Evolutionary conservation across 805 yeast genomes (phyloP), one percentile per base, ranked within the genome.

Genomic region (Lipomyces sp.): DNA sequence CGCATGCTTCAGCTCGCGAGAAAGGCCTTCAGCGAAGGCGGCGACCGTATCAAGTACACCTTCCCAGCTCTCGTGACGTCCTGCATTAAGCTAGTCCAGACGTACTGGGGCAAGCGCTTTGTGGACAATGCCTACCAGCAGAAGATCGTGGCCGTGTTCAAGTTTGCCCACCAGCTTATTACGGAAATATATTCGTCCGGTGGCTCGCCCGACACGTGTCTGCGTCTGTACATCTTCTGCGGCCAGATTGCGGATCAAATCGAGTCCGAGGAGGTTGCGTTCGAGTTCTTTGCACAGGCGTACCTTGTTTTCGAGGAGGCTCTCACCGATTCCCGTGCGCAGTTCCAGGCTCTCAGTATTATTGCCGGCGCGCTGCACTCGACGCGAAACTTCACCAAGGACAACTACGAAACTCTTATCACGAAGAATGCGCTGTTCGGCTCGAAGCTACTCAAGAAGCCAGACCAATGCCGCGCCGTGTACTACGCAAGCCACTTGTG

Each of bases 381-480:
- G 58, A 69, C 80, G 32, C 70, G 82, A 49, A 73, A 75, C 49
- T 71, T 80, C 51, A 72, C 74, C 40, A 70, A 74, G 40, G 95
- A 85, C 29, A 86, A 81, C 65, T 91, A 86, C 68, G 93, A 88
- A 60, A 78, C 81, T 3, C 72, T 91, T 59, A 88, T 90, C 44
- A 85, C 95, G 14, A 84, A 89, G 65, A 77, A 90, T 41, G 88
- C 96, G 1, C 70, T 90, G 42, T 87, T 88, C 62, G 95, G 95
- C 4, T 86, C 95, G 13, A 87, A 86, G 67, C 74, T 93, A 44
- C 74, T 91, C 62, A 88, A 86, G 67, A 91, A 91, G 66, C 89
- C 93, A 32, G 98, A 91, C 63, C 98, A 93, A 68, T 90, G 97
- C 66, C 79, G 97, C 14, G 83, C 95, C 0, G 95, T 89, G 4